Evolutionary conservation across 225 moss, liverwort and hornwort genomes (phyloP).

Genomic region (Pseudisothecium myosuroides): DNA sequence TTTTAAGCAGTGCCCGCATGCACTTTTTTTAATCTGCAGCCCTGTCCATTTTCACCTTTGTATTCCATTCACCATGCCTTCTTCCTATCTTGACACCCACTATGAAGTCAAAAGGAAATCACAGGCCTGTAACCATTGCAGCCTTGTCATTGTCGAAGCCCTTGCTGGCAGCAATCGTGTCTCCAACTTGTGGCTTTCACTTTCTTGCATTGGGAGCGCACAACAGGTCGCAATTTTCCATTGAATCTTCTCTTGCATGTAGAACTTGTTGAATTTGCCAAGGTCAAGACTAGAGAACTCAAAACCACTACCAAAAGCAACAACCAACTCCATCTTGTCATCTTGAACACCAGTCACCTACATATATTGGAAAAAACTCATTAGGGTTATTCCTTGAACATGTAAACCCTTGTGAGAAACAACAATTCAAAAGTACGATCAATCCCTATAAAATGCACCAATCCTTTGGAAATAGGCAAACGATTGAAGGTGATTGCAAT

Average conservation of each 20-base stretch:
- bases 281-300: not conserved
- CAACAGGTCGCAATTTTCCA: not conserved
- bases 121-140: not conserved
- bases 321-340: not conserved
- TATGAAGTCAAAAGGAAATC: not conserved
- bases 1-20: not conserved
- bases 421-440: not conserved
- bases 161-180: not conserved
- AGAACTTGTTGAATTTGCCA: not conserved
- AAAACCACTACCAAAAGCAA: not conserved
- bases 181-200: not conserved
- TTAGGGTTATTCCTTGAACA: not conserved
- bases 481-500: not conserved
- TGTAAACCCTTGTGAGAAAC: not conserved
- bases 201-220: conserved; percentile 11
- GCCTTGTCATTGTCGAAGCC: not conserved
- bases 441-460: not conserved
- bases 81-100: not conserved
- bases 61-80: not conserved
- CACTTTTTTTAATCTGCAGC: not conserved
- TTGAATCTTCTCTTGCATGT: conserved; percentile 1
- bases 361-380: not conserved
- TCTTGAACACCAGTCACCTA: not conserved
- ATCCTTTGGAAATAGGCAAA: not conserved
- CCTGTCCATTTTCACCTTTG: not conserved